phyloP scores from a whole-genome alignment of 2,329 filamentous ascomycete genomes.

The Westerdykella sp. region DNA sequence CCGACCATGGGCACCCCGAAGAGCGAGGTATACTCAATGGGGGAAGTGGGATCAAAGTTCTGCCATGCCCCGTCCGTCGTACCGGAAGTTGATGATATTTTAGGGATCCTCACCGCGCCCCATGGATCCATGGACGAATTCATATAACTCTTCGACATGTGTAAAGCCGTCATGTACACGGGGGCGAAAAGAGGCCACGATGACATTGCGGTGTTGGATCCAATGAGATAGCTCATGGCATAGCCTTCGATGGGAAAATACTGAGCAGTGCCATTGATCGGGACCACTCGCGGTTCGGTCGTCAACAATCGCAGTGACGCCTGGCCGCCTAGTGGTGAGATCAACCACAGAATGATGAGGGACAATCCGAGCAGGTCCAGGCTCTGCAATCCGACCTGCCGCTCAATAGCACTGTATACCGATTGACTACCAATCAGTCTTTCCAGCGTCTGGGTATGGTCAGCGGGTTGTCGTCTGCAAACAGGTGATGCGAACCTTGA shows the following conservation, averaged over 20 bases:
- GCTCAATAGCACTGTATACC: slow-evolving; percentile 26
- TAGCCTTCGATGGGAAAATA: slow-evolving; percentile 16
- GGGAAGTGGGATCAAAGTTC: neutral
- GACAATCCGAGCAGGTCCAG: slow-evolving; percentile 20
- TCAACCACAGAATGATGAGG: slow-evolving; percentile 20
- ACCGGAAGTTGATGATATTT: slow-evolving; percentile 6
- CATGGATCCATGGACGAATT: slow-evolving; percentile 20
- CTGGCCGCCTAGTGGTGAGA: slow-evolving; percentile 27
- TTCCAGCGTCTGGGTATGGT: slow-evolving; percentile 9
- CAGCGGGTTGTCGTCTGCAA: neutral
- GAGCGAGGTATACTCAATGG: slow-evolving; percentile 17
- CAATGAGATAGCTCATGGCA: slow-evolving; percentile 7
- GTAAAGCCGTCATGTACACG: slow-evolving; percentile 18
- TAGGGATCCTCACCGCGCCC: slow-evolving; percentile 25
- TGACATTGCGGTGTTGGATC: neutral
- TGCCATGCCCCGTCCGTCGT: neutral
- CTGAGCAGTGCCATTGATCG: slow-evolving; percentile 9
- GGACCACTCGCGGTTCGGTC: slow-evolving; percentile 9
- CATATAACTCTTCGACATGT: slow-evolving; percentile 20
- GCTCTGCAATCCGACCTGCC: slow-evolving; percentile 20
- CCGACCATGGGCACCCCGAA: slow-evolving; percentile 21
- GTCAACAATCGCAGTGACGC: slow-evolving; percentile 22
- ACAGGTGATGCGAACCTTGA: slow-evolving; percentile 9
- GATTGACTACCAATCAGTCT: slow-evolving; percentile 26
- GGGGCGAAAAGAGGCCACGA: slow-evolving; percentile 16